Base-by-base conservation (phyloP, 1,284 basidiomycete species). In the Cutaneotrichosporon cutaneum region DNA sequence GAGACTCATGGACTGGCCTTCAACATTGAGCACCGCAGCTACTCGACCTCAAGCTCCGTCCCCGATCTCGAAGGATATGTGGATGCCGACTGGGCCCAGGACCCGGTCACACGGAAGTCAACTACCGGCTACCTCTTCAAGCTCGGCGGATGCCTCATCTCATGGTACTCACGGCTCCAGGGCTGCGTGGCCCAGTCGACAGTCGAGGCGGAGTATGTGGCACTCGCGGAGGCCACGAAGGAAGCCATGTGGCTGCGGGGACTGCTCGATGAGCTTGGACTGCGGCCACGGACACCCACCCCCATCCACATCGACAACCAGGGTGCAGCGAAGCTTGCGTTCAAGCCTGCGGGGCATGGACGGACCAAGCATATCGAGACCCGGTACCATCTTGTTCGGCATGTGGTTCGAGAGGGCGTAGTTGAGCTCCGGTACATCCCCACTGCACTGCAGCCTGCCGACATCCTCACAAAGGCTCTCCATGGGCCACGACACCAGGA, bases 341-440 rank as follows among this genome's bases (percentile, higher is more conserved):
- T 76, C 10, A 79, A 81, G 57, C 70, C 77, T 0, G 69, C 72
- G 2, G 62, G 61, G 4, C 76, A 82, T 45, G 54, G 68, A 0
- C 66, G 73, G 0, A 70, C 74, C 14, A 84, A 83, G 65, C 83
- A 84, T 59, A 82, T 84, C 47, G 75, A 81, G 45, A 70, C 83
- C 16, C 61, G 64, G 1, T 71, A 80, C 56, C 82, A 83, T 56
- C 81, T 73, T 36, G 70, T 84, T n/a, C 74, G 81, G 0, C 78
- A 83, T 45, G 24, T 21, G 0, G 52, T 62, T 11, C 26, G 2
- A 13, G 16, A 18, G 14, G 22, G 22, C 18, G 30, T 1, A 0
- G 54, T 56, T 36, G 11, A 10, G 24, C 32, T 59, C 10, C 18
- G n/a, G 2, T n/a, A 56, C 26, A 22, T 59, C 33, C 21, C 26